Evolutionary conservation across 306 rosid species (phyloP).

Genomic region (Prunus padus): DNA sequence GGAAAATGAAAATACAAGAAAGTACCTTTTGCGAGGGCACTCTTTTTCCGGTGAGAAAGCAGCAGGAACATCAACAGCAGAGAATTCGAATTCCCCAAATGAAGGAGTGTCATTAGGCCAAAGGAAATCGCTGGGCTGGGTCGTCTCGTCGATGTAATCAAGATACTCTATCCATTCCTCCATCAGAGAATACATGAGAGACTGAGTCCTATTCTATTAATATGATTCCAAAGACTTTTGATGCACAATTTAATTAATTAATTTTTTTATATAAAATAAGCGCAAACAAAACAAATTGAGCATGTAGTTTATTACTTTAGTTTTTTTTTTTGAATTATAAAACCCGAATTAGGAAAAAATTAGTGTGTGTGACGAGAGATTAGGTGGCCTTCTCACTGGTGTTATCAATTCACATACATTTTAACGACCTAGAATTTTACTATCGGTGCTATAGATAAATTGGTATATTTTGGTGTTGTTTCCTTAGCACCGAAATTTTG

Average conservation of each 20-base stretch:
- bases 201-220: not conserved
- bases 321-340: not conserved
- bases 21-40: constrained; percentile 62
- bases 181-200: constrained; percentile 6
- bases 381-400: not conserved
- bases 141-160: constrained; percentile 48
- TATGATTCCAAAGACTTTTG: not conserved
- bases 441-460: too few relatives aligned
- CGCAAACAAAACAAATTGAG: not conserved
- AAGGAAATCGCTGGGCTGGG: constrained; percentile 50
- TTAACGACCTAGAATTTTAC: too few relatives aligned
- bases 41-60: constrained; percentile 40
- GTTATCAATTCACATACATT: not conserved
- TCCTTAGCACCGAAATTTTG: too few relatives aligned
- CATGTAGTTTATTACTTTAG: not conserved
- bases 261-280: not conserved
- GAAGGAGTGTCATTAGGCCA: constrained; percentile 49
- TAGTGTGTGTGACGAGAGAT: not conserved
- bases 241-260: not conserved
- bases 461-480: too few relatives aligned
- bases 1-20: not conserved
- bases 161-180: constrained; percentile 52
- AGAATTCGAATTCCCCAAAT: constrained; percentile 41
- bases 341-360: not conserved
- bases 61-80: constrained; percentile 35